Evolutionary conservation across 140 eudicot genomes (phyloP), one percentile per base, ranked within the genome.

Genomic region (Bidens hawaiensis): DNA sequence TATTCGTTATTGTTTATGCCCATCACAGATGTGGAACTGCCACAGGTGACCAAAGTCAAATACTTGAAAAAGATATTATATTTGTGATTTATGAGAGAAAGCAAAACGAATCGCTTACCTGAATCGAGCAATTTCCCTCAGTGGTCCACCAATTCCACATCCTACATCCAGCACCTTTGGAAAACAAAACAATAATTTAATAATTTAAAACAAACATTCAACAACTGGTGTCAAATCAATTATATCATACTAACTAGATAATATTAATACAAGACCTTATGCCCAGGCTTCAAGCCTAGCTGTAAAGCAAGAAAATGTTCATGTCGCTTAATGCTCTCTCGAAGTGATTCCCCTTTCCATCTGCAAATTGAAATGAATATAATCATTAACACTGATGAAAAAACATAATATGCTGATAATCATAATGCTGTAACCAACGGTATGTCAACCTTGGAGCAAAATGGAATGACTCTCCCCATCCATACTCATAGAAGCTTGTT

Each of bases 401-500:
- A 21, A 19, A 13, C 10, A 19, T 8, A 16, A 22, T 34, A 48
- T 6, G 25, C 46, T 53, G 2, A 53, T 5, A 38, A 26, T 53
- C 60, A 53, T 52, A 24, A 13, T n/a, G 38, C 12, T 23, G 27
- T 33, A 27, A 38, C 57, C 60, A 56, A 54, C 47, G 53, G 5
- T 23, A 46, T 18, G 47, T 27, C 53, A 52, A 88, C 99, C 99
- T 93, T 63, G 72, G 87, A 6, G 99, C 99, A 85, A 93, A 88
- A 72, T 93, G 99, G 76, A 93, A 93, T 73, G 99, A 93, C 71
- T 93, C 99, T 81, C 99, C 99, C 99, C 96, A 93, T 36, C 99
- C 99, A 81, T 88, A 88, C 78, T 93, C 99, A 24, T 93, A 93
- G 83, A 93, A 93, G 81, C 99, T 93, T 18, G 99, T 93, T 54